Evolutionary conservation across 495 filamentous ascomycete genomes (phyloP), one percentile per base, ranked within the genome.

Genomic region (Tetracladium setigerum): DNA sequence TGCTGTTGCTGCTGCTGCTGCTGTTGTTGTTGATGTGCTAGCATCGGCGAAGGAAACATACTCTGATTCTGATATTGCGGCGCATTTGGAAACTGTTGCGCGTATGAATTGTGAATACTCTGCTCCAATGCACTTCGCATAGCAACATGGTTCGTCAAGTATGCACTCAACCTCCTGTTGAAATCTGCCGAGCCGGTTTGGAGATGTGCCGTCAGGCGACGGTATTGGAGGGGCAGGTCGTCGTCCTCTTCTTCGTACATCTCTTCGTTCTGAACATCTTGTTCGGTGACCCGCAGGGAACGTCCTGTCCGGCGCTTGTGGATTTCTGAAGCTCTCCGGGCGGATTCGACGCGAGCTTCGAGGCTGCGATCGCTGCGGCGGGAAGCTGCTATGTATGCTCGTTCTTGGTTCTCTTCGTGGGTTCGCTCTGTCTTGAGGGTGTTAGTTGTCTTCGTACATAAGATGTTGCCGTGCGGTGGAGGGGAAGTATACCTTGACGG

Each of bases 211-310:
- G 72, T 73, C 24, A 81, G 65, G 24, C 67, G 63, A 34, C 74
- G 72, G 54, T 80, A 82, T 44, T 73, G 67, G 22, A 61, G 57
- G 9, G 69, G 69, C 0, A 70, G 48, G 15, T 73, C 69, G 40
- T 94, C 88, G 32, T 97, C 91, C 59, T 95, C 85, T 62, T 96
- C 91, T 61, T 95, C 91, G 62, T 96, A 97, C 89, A 95, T 95
- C 65, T 92, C 89, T 62, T 95, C 91, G 57, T 86, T 88, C 49
- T 86, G 65, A 9, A 97, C 92, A 64, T 92, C 89, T 57, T 92
- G 78, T 60, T 89, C 84, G 41, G 83, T 89, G 56, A 97, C 85
- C 48, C 82, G 81, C 50, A 97, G 72, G 10, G 76, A 79, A 46
- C 87, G 84, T 17, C 91, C 92, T 7, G 92, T 96, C 16, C 92